These are phyloP conservation scores for Coleophoma crateriformis DNA, from an alignment of 2,329 filamentous ascomycete species.

Conservation along the genomic window DNA sequence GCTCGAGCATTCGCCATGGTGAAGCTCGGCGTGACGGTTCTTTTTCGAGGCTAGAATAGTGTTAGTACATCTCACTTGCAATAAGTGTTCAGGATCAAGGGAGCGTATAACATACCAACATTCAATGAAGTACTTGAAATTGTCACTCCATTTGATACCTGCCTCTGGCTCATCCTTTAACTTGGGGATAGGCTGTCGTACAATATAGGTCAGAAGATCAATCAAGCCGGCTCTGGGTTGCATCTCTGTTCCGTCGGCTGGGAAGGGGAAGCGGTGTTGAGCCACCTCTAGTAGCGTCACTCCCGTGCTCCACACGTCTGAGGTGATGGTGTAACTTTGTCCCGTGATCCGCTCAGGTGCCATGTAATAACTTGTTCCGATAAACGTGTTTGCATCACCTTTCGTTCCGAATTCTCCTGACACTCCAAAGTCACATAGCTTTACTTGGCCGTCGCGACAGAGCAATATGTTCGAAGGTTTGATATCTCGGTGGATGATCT, in stretches of 20 bases:
- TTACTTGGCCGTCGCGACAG: conserved; percentile 87
- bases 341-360: conserved; percentile 96
- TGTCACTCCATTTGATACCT: conserved; percentile 90
- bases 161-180: conserved; percentile 91
- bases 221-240: conserved; percentile 89
- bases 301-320: conserved; percentile 95
- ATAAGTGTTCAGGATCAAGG: neutral
- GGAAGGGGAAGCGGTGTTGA: conserved; percentile 97
- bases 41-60: conserved; percentile 73
- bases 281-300: conserved; percentile 98
- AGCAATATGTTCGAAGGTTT: conserved; percentile 97
- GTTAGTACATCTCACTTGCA: no score
- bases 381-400: conserved; percentile 97
- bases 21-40: conserved; percentile 80
- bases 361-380: conserved; percentile 99
- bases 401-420: conserved; percentile 98
- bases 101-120: conserved; percentile 71
- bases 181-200: conserved; percentile 89
- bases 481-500: conserved; percentile 98
- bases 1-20: conserved; percentile 98
- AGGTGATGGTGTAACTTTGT: conserved; percentile 96
- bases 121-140: conserved; percentile 99
- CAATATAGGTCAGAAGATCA: conserved; percentile 94
- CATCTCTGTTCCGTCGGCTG: conserved; percentile 92
- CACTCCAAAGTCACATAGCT: conserved; percentile 97